Base-by-base conservation (phyloP, 192 early-diverging fungal genomes). In the Mortierella hygrophila region DNA sequence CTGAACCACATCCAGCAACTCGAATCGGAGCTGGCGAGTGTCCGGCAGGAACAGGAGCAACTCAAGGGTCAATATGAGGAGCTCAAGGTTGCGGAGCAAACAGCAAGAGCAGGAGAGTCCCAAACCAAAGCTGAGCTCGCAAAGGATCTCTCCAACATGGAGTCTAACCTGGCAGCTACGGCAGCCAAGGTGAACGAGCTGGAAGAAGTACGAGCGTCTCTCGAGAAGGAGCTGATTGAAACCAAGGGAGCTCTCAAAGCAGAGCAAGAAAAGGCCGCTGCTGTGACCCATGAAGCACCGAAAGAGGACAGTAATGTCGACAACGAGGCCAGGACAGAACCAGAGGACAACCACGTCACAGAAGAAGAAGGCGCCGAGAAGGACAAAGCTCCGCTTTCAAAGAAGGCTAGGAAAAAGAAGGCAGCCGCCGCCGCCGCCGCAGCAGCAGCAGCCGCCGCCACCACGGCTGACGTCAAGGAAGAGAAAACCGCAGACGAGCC, bases 351-450 rank as follows among this genome's bases (percentile, higher is more conserved):
- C 40, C 29, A 84, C 21, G 65, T 41, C 37, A 77, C 60, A 68
- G 85, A 89, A 57, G 88, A 77, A 68, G 41, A 78, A 1, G 41
- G 8, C 0, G 16, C 44, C 8, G 83, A 79, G 32, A 85, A 85
- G 37, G 68, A 72, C 5, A 80, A 79, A 42, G 68, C 68, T 29
- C 83, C 78, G 16, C 76, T 77, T 4, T 86, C 84, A 6, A 86
- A 86, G 72, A 86, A 86, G 32, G 75, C 81, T 11, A 77, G 44
- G 41, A 82, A 82, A 70, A 82, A 82, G 57, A 82, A 82, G 75
- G 68, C 63, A 8, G 68, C 63, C 35, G 35, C 35, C 35, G 35
- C 35, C 35, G 35, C 35, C 0, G 35, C 35, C 0, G 79, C 79
- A 0, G 79, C 79, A 0, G 79, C 72, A 2, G 78, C 78, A 11